Base-by-base conservation (phyloP, 2,329 filamentous ascomycete species). In the Talaromyces marneffei region DNA sequence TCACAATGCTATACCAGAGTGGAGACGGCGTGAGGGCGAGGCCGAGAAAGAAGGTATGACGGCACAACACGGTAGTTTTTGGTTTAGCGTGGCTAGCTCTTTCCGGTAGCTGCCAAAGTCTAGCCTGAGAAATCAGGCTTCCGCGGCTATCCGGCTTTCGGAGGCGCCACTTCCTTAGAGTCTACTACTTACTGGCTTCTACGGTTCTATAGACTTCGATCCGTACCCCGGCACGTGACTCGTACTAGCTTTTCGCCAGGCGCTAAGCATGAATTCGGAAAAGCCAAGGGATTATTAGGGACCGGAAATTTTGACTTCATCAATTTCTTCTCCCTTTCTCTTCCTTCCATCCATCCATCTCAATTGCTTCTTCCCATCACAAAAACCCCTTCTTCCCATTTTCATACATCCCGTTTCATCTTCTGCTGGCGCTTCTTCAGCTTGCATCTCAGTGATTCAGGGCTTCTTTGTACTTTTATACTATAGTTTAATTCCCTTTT, bases 171-270 rank as follows among this genome's bases (percentile, higher is more conserved):
- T 40, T n/a, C n/a, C 14, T 2, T 16, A 37, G 35, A 37, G 35
- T 1, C 14, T 16, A 10, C 2, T 25, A 31, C 27, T 46, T 6
- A 8, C 33, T 37, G 20, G 33, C 55, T 10, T 59, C 20, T 25
- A 60, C 35, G 67, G 69, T 75, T 74, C 71, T 68, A 75, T 68
- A 68, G 68, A 69, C 46, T 75, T 75, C 73, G 72, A 75, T 54
- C 33, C 12, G 8, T 4, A 5, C 37, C 23, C 33, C 23, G n/a
- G 23, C 60, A 62, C 60, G 60, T 62, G 60, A 62, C 20, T 37
- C 0, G 8, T 18, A 27, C 60, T 42, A 52, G 55, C 42, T 33
- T 56, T 44, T 31, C 7, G 35, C 39, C 60, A 27, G 61, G 58
- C 63, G 63, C 63, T 64, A 64, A 54, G 58, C n/a, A 39, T 42